These are phyloP conservation scores for Pyrenophora graminea DNA, from an alignment of 2,329 filamentous ascomycete genomes.

Conservation along the genomic window DNA sequence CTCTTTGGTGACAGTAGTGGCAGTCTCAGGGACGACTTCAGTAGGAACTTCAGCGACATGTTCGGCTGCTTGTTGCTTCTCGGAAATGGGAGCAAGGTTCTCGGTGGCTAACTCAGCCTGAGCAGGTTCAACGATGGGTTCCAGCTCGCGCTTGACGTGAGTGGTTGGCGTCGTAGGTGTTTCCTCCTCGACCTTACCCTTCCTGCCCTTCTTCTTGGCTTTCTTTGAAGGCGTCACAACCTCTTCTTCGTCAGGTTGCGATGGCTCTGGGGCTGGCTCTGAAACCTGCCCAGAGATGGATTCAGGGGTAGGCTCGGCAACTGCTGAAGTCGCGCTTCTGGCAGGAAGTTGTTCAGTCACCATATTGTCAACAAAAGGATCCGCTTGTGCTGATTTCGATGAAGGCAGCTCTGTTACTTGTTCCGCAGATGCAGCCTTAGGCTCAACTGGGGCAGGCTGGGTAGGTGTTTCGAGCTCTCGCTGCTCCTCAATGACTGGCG, in stretches of 20 bases:
- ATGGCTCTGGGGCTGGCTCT: conserved; percentile 1
- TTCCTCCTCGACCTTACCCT: conserved; percentile 10
- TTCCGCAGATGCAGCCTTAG: neutral
- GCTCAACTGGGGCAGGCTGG: neutral
- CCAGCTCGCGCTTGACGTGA: conserved; percentile 1
- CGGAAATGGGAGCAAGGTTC: neutral
- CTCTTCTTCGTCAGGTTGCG: conserved; percentile 3
- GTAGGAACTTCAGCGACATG: neutral
- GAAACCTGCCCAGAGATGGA: too few species aligned
- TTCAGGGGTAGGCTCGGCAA: neutral
- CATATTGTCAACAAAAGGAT: neutral
- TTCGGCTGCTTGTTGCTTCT: neutral
- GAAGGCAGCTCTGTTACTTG: conserved; percentile 1
- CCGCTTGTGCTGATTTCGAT: neutral
- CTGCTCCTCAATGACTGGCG: conserved; percentile 13
- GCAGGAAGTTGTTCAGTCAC: neutral
- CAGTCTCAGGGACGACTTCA: neutral
- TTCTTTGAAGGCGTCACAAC: conserved; percentile 46
- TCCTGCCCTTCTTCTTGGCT: conserved; percentile 42
- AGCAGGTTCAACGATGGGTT: neutral
- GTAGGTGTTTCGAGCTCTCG: conserved; percentile 3
- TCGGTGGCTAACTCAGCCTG: neutral
- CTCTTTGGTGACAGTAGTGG: neutral
- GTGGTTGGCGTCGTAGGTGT: neutral
- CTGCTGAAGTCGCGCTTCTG: neutral